Evolutionary conservation across 768 basidiomycete species (phyloP), one percentile per base, ranked within the genome.

Genomic region (Xerocomellus amylosporus): DNA sequence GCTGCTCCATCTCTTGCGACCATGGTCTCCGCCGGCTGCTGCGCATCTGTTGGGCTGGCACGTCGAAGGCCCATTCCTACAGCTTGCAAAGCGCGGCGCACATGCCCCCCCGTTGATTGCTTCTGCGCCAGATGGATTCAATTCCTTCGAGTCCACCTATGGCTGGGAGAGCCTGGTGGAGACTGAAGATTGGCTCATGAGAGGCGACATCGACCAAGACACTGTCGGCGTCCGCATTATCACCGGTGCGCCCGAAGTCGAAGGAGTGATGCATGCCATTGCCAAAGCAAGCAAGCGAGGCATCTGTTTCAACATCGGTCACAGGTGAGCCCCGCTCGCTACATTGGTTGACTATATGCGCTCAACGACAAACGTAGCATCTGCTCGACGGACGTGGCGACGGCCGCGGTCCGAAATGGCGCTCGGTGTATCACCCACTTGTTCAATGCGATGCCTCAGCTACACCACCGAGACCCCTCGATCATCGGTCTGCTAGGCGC

Each of bases 401-500:
- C 84, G 19, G 71, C 79, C 8, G 90, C 90, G 4, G 79, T 94
- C 5, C 71, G 77, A 17, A 76, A 78, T 53, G 93, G 93, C 19
- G 89, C 91, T 7, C 78, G 84, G n/a, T 81, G 93, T 53, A 90
- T 95, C 60, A 95, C 93, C 0, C 93, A 95, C 71, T 75, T 95
- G 24, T 94, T 93, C 83, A 96, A 96, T 60, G 90, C 92, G 8
- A 93, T 93, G 92, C 89, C 89, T 14, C 89, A 88, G 62, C 71
- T 91, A 37, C 88, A 95, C 67, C 93, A 96, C 67, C 82, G 93
- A 33, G 92, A 94, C 67, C 93, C 93, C 12, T 90, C 90, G 12
- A 91, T 95, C 64, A 92, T 95, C 52, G 93, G 93, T 26, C 79
- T 95, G 8, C 73, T 96, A 49, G 91, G 91, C 26, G 82, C 90